Evolutionary conservation across 441 rosid genomes (phyloP).

Genomic region (Erodium chrysanthum): DNA sequence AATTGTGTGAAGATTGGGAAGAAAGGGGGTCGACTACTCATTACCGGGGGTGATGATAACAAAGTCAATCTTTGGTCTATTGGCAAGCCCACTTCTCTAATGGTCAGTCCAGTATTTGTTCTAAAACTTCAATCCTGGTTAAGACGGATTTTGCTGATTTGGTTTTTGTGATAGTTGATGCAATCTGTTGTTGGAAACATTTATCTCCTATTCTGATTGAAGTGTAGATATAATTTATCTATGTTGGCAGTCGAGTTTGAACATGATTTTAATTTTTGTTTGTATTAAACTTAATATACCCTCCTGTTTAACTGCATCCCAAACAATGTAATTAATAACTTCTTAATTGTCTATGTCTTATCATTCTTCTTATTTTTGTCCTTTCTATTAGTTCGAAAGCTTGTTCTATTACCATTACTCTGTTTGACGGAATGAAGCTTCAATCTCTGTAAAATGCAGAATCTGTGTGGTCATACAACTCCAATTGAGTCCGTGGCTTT

Average conservation of each 20-base stretch:
- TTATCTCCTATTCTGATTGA: not conserved
- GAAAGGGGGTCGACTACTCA: slow-evolving; percentile 56
- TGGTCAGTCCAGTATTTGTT: slow-evolving; percentile 35
- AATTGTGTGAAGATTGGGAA: slow-evolving; percentile 70
- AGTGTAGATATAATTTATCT: not conserved
- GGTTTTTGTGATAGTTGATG: not conserved
- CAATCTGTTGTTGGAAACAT: not conserved
- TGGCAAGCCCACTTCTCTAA: slow-evolving; percentile 65
- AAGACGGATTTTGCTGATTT: not conserved
- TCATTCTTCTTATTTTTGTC: not conserved
- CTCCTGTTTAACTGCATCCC: not conserved
- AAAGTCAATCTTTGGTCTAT: slow-evolving; percentile 83
- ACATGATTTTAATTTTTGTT: not conserved
- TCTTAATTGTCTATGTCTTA: not conserved
- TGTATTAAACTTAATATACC: not conserved
- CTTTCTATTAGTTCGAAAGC: not conserved
- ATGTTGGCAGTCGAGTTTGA: not conserved
- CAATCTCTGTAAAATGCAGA: slow-evolving; percentile 37
- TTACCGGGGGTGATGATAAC: slow-evolving; percentile 79
- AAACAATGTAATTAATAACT: not conserved
- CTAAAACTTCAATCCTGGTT: not conserved
- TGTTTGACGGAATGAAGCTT: slow-evolving; percentile 15
- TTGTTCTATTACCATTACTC: not conserved
- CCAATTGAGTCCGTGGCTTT: slow-evolving; percentile 61
- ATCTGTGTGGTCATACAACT: slow-evolving; percentile 69